These are phyloP conservation scores for Phaeosphaeriaceae sp. DNA, from an alignment of 2,329 filamentous ascomycete genomes.

Conservation along the genomic window DNA sequence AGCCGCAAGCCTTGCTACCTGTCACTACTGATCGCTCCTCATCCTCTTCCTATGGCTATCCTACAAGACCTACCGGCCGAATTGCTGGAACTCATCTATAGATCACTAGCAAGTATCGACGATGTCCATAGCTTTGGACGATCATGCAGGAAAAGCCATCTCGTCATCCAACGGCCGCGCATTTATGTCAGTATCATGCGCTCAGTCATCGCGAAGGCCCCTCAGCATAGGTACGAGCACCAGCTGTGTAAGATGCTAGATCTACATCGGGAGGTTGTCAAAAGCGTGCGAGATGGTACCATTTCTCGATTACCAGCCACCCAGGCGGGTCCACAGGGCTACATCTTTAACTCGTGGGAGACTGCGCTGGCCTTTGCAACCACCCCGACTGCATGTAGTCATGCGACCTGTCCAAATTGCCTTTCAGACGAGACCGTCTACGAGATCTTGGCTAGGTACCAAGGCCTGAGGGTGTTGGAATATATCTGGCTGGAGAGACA, in stretches of 20 bases:
- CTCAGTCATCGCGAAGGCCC: slow-evolving; percentile 20
- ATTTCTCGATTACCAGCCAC: slow-evolving; percentile 8
- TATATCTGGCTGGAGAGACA: slow-evolving; percentile 27
- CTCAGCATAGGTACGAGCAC: slow-evolving; percentile 29
- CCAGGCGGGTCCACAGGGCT: background rate
- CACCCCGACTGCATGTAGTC: background rate
- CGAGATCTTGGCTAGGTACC: slow-evolving; percentile 33
- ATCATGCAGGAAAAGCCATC: slow-evolving; percentile 17
- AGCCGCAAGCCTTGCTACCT: background rate
- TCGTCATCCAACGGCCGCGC: slow-evolving; percentile 14
- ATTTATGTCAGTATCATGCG: slow-evolving; percentile 35
- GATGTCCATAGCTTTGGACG: slow-evolving; percentile 33
- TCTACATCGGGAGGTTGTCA: slow-evolving; percentile 26
- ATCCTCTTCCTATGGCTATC: slow-evolving; percentile 9
- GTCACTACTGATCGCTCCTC: background rate
- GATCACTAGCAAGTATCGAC: slow-evolving; percentile 31
- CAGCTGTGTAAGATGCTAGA: slow-evolving; percentile 26
- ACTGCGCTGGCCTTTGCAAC: background rate
- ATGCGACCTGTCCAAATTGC: slow-evolving; percentile 2
- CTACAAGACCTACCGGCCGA: slow-evolving; percentile 25
- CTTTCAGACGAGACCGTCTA: slow-evolving; percentile 21
- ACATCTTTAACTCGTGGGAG: slow-evolving; percentile 11
- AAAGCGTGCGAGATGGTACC: slow-evolving; percentile 12
- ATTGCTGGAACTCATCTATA: slow-evolving; percentile 24
- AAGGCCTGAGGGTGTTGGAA: slow-evolving; percentile 30